A percentile compares a stretch with the other conserved stretches of the same genome.
Conservation (phyloP, 805 yeast species). For the Starmerella powellii region DNA sequence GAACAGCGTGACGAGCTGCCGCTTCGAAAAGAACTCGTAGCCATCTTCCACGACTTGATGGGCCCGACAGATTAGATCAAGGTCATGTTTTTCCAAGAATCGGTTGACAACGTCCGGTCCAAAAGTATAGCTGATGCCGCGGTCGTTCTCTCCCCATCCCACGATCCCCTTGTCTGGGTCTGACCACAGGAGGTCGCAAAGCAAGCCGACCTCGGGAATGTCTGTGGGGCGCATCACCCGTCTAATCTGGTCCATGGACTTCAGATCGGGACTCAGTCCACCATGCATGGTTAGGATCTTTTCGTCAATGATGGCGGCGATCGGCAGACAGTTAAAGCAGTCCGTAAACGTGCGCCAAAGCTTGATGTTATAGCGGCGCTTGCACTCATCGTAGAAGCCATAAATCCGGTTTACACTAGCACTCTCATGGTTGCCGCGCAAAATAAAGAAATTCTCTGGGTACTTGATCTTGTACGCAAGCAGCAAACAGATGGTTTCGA, state of each 20-base stretch:
- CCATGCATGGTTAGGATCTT: constrained; percentile 99
- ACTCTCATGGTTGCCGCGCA: constrained; percentile 97
- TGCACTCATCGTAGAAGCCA: constrained; percentile 96
- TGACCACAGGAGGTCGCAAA: constrained; percentile 94
- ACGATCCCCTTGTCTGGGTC: constrained; percentile 97
- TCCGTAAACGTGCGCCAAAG: constrained; percentile 98
- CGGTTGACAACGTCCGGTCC: constrained; percentile 98
- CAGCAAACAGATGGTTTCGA: constrained; percentile 87
- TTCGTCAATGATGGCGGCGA: constrained; percentile 96
- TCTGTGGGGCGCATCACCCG: constrained; percentile 99
- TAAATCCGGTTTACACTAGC: constrained; percentile 96
- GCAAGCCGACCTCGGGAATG: constrained; percentile 92
- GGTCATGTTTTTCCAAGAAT: constrained; percentile 90
- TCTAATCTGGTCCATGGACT: constrained; percentile 96
- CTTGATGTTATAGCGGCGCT: constrained; percentile 93
- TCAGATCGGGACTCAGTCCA: constrained; percentile 92
- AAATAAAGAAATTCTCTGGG: constrained; percentile 92
- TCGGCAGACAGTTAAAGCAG: constrained; percentile 95
- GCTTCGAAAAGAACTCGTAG: constrained; percentile 89
- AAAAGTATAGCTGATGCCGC: constrained; percentile 98
- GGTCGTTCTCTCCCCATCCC: constrained; percentile 98
- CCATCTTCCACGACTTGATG: constrained; percentile 99
- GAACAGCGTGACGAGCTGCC: constrained; percentile 89
- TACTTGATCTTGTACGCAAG: constrained; percentile 95
- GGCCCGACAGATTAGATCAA: constrained; percentile 96